Conservation (phyloP, 768 basidiomycete genomes). For the Calocera cornea region DNA sequence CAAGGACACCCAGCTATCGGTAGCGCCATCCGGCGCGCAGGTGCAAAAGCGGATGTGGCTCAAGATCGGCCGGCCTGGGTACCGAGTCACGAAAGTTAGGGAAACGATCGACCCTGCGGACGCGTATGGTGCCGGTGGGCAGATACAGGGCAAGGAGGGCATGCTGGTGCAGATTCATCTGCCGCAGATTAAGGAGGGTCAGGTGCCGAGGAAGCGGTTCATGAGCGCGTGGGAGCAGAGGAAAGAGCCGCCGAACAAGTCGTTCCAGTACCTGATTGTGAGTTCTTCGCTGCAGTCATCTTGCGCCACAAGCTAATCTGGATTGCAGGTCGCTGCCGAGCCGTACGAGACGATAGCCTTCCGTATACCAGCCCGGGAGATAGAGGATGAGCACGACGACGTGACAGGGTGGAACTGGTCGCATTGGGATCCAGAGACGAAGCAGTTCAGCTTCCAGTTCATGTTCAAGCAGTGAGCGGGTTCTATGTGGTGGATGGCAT, state of each 20-base stretch:
- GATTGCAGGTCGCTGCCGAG: conserved; percentile 82
- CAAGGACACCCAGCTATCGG: conserved; percentile 83
- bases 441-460: conserved; percentile 96
- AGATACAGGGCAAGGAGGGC: conserved; percentile 68
- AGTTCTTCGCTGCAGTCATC: conserved; percentile 21
- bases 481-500: background rate
- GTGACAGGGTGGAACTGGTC: conserved; percentile 94
- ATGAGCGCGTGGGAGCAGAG: conserved; percentile 99
- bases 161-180: conserved; percentile 96
- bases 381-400: conserved; percentile 66
- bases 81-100: conserved; percentile 91
- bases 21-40: conserved; percentile 39
- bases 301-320: background rate
- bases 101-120: conserved; percentile 36
- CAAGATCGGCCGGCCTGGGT: conserved; percentile 92
- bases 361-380: conserved; percentile 91
- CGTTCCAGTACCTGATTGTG: conserved; percentile 94
- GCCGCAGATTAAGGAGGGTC: conserved; percentile 80
- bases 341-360: conserved; percentile 99
- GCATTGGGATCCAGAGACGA: conserved; percentile 98
- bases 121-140: conserved; percentile 26
- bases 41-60: conserved; percentile 89
- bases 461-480: conserved; percentile 41
- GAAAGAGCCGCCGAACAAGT: conserved; percentile 84
- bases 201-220: conserved; percentile 74